phyloP scores from a whole-genome alignment of 2,329 filamentous ascomycete genomes.

The Remersonia thermophila region DNA sequence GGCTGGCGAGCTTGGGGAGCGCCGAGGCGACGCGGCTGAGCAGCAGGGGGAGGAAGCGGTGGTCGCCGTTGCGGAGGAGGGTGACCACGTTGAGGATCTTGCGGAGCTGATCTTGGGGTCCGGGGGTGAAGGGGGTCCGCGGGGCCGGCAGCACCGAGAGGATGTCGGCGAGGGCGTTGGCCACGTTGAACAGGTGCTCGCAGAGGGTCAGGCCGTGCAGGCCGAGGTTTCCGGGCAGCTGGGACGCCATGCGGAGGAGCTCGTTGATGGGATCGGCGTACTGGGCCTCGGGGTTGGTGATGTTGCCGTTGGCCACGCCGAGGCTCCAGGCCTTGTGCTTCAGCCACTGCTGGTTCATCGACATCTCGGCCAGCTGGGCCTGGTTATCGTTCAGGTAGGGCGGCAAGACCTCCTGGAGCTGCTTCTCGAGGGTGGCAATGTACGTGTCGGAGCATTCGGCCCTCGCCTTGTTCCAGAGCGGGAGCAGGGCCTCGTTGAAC shows the following conservation, averaged over 20 bases:
- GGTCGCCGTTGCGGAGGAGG: slow-evolving; percentile 60
- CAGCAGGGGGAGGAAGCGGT: slow-evolving; percentile 65
- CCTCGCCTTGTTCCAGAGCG: slow-evolving; percentile 54
- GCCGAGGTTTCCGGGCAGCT: slow-evolving; percentile 63
- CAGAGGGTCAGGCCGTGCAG: slow-evolving; percentile 63
- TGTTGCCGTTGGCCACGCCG: slow-evolving; percentile 40
- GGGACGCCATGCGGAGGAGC: slow-evolving; percentile 53
- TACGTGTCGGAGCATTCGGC: slow-evolving; percentile 44
- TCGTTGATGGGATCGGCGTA: slow-evolving; percentile 54
- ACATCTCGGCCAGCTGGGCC: slow-evolving; percentile 41
- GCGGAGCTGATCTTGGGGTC: slow-evolving; percentile 62
- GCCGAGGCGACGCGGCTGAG: slow-evolving; percentile 64
- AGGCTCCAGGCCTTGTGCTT: slow-evolving; percentile 53
- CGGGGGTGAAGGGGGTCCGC: slow-evolving; percentile 48
- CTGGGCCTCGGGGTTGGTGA: slow-evolving; percentile 37
- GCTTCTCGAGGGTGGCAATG: slow-evolving; percentile 47
- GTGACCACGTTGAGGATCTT: slow-evolving; percentile 56
- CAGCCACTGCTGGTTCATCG: slow-evolving; percentile 52
- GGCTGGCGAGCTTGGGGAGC: slow-evolving; percentile 49
- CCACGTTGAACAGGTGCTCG: slow-evolving; percentile 69
- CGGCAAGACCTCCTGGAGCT: slow-evolving; percentile 44
- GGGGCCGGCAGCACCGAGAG: slow-evolving; percentile 52
- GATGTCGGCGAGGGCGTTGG: slow-evolving; percentile 60
- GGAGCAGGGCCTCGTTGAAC: slow-evolving; percentile 53
- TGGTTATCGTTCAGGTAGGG: slow-evolving; percentile 39